Evolutionary conservation across 2,329 filamentous ascomycete genomes (phyloP).

Genomic region (Cyphellophora attinorum): DNA sequence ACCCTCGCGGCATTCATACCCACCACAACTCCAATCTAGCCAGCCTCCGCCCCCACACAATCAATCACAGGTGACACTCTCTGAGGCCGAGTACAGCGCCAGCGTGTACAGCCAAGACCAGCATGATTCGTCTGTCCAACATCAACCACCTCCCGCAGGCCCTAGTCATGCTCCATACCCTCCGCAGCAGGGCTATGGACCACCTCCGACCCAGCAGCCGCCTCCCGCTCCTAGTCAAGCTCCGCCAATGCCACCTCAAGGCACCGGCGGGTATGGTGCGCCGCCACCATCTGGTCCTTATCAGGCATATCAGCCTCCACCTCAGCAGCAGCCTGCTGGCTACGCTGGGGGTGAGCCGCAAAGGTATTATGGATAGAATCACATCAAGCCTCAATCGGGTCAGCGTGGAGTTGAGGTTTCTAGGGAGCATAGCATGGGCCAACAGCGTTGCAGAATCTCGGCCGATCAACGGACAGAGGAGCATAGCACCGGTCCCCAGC

Average conservation of each 20-base stretch:
- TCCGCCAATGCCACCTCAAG: conserved; percentile 10
- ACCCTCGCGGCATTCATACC: conserved; percentile 24
- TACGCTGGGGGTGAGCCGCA: neutral
- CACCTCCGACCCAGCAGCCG: neutral
- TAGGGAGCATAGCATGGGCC: too few relatives aligned
- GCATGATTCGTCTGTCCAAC: conserved; percentile 94
- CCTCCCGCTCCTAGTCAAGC: conserved; percentile 12
- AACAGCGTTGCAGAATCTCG: too few relatives aligned
- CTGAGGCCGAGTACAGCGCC: conserved; percentile 11
- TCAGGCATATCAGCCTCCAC: conserved; percentile 12
- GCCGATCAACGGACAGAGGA: too few relatives aligned
- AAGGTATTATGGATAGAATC: neutral
- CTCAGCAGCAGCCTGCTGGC: conserved; percentile 1
- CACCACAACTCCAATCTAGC: conserved; percentile 8
- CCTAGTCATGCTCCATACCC: conserved; percentile 12
- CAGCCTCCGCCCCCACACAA: neutral
- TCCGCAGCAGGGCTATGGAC: conserved; percentile 1
- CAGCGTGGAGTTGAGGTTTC: too few relatives aligned
- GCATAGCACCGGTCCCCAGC: too few relatives aligned
- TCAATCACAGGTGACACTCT: conserved; percentile 6
- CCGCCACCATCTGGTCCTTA: conserved; percentile 3
- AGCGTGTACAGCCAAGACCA: conserved; percentile 8
- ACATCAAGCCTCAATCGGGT: neutral
- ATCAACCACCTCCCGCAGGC: conserved; percentile 35
- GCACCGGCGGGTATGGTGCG: neutral